Evolutionary conservation across 164 flowering plant genomes (phyloP).

Genomic region (Aristolochia fimbriata): DNA sequence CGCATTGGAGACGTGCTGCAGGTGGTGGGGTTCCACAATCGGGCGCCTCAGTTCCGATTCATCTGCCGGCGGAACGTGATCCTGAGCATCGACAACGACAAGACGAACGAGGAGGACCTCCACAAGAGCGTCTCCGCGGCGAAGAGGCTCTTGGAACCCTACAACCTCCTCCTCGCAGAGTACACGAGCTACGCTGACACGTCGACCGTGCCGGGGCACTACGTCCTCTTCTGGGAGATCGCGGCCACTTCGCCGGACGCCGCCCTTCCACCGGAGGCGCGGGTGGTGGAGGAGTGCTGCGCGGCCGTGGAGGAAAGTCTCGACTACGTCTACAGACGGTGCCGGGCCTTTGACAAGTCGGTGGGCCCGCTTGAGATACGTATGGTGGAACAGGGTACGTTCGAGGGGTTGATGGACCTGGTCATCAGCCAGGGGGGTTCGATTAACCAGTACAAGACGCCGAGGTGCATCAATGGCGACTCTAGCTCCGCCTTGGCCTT

Average conservation of each 20-base stretch:
- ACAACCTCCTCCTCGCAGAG: constrained; percentile 49
- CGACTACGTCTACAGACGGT: constrained; percentile 56
- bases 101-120: constrained; percentile 79
- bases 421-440: constrained; percentile 61
- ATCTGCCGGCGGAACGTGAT: constrained; percentile 66
- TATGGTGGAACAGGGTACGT: constrained; percentile 57
- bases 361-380: constrained; percentile 81
- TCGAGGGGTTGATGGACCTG: constrained; percentile 66
- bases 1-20: constrained; percentile 77
- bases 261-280: constrained; percentile 3
- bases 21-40: constrained; percentile 70
- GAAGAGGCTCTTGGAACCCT: constrained; percentile 45
- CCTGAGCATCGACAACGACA: constrained; percentile 73
- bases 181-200: constrained; percentile 83
- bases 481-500: constrained; percentile 38
- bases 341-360: constrained; percentile 48
- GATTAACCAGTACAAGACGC: constrained; percentile 81
- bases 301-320: constrained; percentile 55
- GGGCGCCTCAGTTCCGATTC: constrained; percentile 76
- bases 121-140: constrained; percentile 56
- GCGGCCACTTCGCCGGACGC: constrained; percentile 5
- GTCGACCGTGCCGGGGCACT: constrained; percentile 73
- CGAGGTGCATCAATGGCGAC: constrained; percentile 48
- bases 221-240: constrained; percentile 76
- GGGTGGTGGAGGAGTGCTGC: constrained; percentile 52